phyloP scores from a whole-genome alignment of 208 protist species.

The Trypanosomatidae sp. region DNA sequence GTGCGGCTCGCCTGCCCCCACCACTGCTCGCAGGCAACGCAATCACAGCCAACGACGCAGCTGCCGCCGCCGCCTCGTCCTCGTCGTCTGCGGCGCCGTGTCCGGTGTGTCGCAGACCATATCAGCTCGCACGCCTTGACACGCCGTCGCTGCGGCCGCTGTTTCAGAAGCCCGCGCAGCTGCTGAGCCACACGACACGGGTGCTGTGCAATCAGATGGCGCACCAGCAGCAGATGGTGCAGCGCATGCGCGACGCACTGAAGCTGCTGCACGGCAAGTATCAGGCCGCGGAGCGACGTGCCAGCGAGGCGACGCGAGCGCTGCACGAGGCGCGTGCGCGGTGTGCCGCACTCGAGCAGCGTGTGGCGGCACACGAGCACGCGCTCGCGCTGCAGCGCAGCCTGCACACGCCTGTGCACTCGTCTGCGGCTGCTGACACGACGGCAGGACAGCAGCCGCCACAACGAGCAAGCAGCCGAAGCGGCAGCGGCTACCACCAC shows the following conservation, averaged over 20 bases:
- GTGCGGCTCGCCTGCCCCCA: slow-evolving; percentile 30
- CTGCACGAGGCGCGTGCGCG: no score
- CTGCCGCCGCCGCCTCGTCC: not conserved
- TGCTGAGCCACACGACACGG: slow-evolving; percentile 13
- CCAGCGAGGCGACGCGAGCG: no score
- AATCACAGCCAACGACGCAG: no score
- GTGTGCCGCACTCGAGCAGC: no score
- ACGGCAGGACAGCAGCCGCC: no score
- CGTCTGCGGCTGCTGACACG: no score
- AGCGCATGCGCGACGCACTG: slow-evolving; percentile 53
- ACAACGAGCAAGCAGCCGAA: no score
- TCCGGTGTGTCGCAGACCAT: slow-evolving; percentile 51
- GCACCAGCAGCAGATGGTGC: slow-evolving; percentile 38
- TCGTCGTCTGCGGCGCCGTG: slow-evolving; percentile 19
- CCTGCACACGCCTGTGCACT: no score
- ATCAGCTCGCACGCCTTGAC: slow-evolving; percentile 18
- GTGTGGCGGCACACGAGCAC: no score
- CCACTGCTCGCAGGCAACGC: slow-evolving; percentile 1
- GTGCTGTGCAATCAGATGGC: slow-evolving; percentile 34
- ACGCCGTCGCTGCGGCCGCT: slow-evolving; percentile 23
- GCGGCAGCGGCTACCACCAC: no score
- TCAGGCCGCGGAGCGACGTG: slow-evolving; percentile 11
- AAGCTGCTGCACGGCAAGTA: slow-evolving; percentile 37
- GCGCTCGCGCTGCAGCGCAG: no score
- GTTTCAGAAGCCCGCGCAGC: slow-evolving; percentile 15